A percentile compares a stretch with the other conserved stretches of the same genome.
phyloP scores from a whole-genome alignment of 257 asterid species.

The Linaria vulgaris region DNA sequence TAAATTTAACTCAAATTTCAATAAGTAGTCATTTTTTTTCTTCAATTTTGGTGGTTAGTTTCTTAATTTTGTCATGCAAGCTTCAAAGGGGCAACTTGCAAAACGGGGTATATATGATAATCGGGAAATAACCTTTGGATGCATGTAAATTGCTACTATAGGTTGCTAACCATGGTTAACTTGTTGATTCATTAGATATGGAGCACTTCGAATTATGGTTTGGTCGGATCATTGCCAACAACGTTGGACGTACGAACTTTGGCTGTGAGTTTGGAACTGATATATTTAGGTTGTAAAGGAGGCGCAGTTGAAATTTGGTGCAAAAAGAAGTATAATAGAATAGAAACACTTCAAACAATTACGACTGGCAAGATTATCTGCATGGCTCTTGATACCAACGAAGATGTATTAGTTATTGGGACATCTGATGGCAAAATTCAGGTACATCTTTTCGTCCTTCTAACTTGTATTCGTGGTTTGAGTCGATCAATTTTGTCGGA shows the following conservation, averaged over 20 bases:
- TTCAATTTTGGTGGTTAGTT: too few species aligned
- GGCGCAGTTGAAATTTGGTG: slow-evolving; percentile 81
- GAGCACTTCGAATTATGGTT: slow-evolving; percentile 50
- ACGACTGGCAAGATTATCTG: slow-evolving; percentile 48
- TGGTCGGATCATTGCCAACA: slow-evolving; percentile 63
- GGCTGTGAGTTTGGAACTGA: slow-evolving; percentile 59
- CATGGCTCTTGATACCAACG: slow-evolving; percentile 57
- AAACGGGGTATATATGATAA: neutral
- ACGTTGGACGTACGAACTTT: slow-evolving; percentile 60
- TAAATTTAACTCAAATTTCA: too few species aligned
- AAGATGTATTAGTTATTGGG: slow-evolving; percentile 62
- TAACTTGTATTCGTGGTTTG: neutral
- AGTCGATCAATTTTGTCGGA: too few species aligned
- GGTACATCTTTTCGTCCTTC: slow-evolving; percentile 38
- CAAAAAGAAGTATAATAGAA: slow-evolving; percentile 58
- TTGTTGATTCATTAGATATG: slow-evolving; percentile 54
- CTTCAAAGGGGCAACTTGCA: too few species aligned
- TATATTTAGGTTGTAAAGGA: slow-evolving; percentile 69
- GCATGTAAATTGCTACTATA: neutral
- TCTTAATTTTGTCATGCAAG: too few species aligned
- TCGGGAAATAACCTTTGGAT: too few species aligned
- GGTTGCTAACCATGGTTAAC: neutral
- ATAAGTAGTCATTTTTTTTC: too few species aligned
- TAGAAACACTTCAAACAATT: slow-evolving; percentile 62
- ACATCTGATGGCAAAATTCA: slow-evolving; percentile 88